Evolutionary conservation across 441 rosid genomes (phyloP).

Genomic region (Erysimum cheiri): DNA sequence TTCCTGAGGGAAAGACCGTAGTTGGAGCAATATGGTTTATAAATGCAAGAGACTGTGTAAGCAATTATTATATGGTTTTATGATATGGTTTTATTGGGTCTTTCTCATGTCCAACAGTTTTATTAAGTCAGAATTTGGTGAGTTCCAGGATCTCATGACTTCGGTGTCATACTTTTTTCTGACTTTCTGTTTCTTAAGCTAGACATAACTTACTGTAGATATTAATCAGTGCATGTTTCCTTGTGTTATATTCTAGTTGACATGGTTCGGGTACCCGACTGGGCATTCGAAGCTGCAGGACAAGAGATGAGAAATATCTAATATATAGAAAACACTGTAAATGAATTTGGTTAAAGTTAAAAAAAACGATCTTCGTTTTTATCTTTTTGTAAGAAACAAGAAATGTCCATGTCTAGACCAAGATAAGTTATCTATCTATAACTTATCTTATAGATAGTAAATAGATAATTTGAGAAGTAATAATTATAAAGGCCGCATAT

Average conservation of each 20-base stretch:
- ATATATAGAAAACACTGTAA: constrained; percentile 10
- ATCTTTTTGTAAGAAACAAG: neutral
- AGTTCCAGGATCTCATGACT: constrained; percentile 4
- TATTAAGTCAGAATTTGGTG: neutral
- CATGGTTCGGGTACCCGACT: constrained; percentile 8
- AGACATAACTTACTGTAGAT: neutral
- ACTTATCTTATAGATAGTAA: neutral
- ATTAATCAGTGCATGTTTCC: neutral
- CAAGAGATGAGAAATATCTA: neutral
- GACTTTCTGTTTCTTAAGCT: neutral
- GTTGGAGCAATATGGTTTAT: constrained; percentile 83
- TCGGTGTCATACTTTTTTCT: neutral
- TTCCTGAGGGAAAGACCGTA: constrained; percentile 91
- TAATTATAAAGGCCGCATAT: neutral
- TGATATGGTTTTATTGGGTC: constrained; percentile 6
- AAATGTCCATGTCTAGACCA: neutral
- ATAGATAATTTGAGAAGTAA: neutral
- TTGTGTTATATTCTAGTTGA: neutral
- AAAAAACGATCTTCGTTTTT: neutral
- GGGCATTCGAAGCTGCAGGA: constrained; percentile 5
- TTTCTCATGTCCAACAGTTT: neutral
- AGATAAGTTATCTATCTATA: neutral
- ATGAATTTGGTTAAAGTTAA: constrained; percentile 3
- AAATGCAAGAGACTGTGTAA: constrained; percentile 73
- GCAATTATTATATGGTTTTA: constrained; percentile 33